phyloP scores from a whole-genome alignment of 1,139 yeast species.

The Protomyces pachydermus region DNA sequence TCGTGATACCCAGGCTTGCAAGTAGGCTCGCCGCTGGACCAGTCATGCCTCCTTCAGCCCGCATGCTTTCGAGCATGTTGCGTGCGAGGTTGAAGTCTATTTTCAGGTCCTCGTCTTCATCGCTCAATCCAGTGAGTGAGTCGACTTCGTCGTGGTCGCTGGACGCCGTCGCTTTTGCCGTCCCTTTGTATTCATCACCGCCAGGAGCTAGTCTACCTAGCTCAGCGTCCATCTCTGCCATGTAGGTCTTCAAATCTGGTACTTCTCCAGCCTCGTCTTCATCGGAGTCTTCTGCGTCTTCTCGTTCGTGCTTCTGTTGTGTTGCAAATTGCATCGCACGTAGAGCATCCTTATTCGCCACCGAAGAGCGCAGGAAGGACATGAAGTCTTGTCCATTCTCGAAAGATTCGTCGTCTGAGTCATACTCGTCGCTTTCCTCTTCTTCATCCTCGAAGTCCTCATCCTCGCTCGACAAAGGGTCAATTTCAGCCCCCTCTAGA shows the following conservation, averaged over 20 bases:
- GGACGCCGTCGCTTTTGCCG: not conserved
- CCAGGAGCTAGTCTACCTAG: constrained; percentile 4
- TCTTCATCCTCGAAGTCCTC: constrained; percentile 34
- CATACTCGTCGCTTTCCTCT: constrained; percentile 30
- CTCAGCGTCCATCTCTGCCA: constrained; percentile 32
- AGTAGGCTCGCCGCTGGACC: constrained; percentile 43
- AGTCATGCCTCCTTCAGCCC: constrained; percentile 38
- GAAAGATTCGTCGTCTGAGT: constrained; percentile 34
- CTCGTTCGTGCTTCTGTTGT: constrained; percentile 20
- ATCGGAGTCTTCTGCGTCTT: constrained; percentile 33
- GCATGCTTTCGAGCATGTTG: constrained; percentile 36
- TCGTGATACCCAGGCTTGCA: constrained; percentile 36
- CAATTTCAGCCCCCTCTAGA: constrained; percentile 34
- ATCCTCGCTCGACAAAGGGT: constrained; percentile 25
- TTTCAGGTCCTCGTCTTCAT: constrained; percentile 35
- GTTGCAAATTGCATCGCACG: constrained; percentile 31
- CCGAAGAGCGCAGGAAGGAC: constrained; percentile 45
- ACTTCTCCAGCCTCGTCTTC: constrained; percentile 25
- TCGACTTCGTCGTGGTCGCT: constrained; percentile 12
- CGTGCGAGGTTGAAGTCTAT: constrained; percentile 30
- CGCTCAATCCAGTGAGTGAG: constrained; percentile 31
- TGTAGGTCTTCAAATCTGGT: constrained; percentile 32
- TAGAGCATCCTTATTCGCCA: constrained; percentile 46
- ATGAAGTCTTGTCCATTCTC: constrained; percentile 47
- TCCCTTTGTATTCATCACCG: not conserved